Base-by-base conservation (phyloP, 192 early-diverging fungal species). In the Coemansia sp. region DNA sequence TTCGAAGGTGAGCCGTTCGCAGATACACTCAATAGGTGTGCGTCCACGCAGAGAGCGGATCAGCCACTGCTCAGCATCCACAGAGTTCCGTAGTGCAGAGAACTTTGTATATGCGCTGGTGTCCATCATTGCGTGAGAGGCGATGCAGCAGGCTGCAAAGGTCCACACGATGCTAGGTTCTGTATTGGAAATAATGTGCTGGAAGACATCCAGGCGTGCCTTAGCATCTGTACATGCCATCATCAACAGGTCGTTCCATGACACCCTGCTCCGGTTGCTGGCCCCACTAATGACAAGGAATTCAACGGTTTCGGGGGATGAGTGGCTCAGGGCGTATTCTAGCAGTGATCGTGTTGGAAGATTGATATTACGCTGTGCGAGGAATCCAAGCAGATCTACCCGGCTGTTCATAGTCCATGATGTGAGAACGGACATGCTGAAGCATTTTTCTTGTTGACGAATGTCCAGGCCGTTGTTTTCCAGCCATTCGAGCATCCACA, bases 181-280 rank as follows among this genome's bases (percentile, higher is more conserved):
- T 2, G 73, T 75, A 38, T 58, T 75, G 17, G 45, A 37, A 11
- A 59, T 65, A 6, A 69, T 45, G 33, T 53, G 52, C 50, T 34
- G 38, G 37, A 69, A 75, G 4, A 75, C 73, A 27, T 64, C 73
- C 14, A 59, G 19, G 14, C 59, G 56, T 11, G 73, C 69, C 8
- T 55, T 59, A 2, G 54, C 59, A 11, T 69, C 63, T 0, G 73
- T 65, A 34, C 67, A 68, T 44, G 73, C 73, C 73, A 75, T 68
- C 62, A 75, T 50, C 42, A 75, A 23, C 47, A 75, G 48, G 30
- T 75, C 73, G 41, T 69, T 62, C 73, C 73, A 75, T 22, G 73
- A 62, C 6, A 57, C 59, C 58, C 17, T 50, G 34, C 62, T 28
- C 42, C 20, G 31, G n/a, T 65, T 37, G 31, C 36, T 38, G 10